A percentile compares a stretch with the other conserved stretches of the same genome.
These are phyloP conservation scores for Emericellopsis terricola DNA, from an alignment of 495 filamentous ascomycete genomes.

Conservation along the genomic window DNA sequence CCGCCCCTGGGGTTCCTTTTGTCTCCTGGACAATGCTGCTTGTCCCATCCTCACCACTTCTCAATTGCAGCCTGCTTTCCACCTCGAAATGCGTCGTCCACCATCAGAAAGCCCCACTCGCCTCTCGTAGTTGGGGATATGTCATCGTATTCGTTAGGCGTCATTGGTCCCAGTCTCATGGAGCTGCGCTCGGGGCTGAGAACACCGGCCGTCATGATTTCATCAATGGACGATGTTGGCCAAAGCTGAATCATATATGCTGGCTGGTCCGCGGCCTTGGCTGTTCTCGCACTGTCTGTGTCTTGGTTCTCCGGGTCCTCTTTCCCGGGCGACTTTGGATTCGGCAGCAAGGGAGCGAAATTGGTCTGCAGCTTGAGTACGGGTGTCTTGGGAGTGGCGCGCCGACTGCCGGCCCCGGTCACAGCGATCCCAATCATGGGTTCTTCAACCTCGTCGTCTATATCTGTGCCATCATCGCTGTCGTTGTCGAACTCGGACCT, in stretches of 20 bases:
- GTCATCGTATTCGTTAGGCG: constrained; percentile 35
- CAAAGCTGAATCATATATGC: constrained; percentile 4
- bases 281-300: constrained; percentile 20
- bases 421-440: background rate
- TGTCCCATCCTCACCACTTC: constrained; percentile 18
- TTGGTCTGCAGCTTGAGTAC: constrained; percentile 23
- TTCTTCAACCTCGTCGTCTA: constrained; percentile 7
- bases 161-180: constrained; percentile 19
- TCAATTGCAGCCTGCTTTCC: constrained; percentile 19
- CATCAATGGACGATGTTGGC: constrained; percentile 16
- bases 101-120: constrained; percentile 36
- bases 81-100: constrained; percentile 20
- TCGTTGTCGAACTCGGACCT: background rate
- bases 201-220: no score
- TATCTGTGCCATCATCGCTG: background rate
- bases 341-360: constrained; percentile 7
- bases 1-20: no score
- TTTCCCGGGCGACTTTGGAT: background rate
- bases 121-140: constrained; percentile 34
- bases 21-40: no score
- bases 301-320: constrained; percentile 9
- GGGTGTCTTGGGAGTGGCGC: constrained; percentile 7
- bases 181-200: constrained; percentile 6
- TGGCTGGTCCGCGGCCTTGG: constrained; percentile 10
- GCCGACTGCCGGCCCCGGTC: constrained; percentile 1